Percentiles rank a stretch among this genome's conserved stretches.
phyloP scores from a whole-genome alignment of 768 basidiomycete species.

The Tephrocybe sp. region DNA sequence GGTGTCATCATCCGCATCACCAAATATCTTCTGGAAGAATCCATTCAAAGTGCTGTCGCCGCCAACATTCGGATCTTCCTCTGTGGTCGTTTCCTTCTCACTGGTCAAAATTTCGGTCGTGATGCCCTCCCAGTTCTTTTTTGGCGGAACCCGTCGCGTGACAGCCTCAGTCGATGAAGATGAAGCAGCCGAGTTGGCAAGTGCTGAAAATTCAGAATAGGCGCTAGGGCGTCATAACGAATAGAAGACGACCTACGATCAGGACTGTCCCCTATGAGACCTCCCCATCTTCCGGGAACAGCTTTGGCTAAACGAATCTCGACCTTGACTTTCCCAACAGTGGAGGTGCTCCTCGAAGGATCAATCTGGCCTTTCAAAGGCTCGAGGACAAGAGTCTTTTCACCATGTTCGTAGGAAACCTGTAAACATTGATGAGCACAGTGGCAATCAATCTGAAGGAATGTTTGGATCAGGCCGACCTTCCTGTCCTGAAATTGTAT shows the following conservation, averaged over 20 bases:
- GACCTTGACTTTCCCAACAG: constrained; percentile 84
- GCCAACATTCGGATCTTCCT: constrained; percentile 87
- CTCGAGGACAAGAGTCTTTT: constrained; percentile 68
- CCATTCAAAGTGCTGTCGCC: constrained; percentile 85
- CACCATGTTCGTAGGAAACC: constrained; percentile 67
- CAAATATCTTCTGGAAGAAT: constrained; percentile 91
- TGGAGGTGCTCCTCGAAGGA: constrained; percentile 56
- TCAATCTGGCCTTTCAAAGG: constrained; percentile 86
- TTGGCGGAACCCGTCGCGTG: constrained; percentile 28
- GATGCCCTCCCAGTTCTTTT: constrained; percentile 91
- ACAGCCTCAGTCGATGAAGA: constrained; percentile 30
- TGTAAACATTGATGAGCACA: constrained; percentile 20
- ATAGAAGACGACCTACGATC: constrained; percentile 55
- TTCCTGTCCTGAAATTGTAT: constrained; percentile 66
- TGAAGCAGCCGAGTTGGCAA: constrained; percentile 31
- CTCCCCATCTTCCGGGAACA: constrained; percentile 69
- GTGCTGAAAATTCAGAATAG: constrained; percentile 19
- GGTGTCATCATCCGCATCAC: constrained; percentile 90
- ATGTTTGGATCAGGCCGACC: constrained; percentile 35
- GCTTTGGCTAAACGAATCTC: constrained; percentile 80
- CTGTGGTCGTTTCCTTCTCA: constrained; percentile 68
- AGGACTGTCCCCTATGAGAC: constrained; percentile 70
- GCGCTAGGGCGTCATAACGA: neutral
- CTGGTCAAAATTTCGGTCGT: constrained; percentile 62
- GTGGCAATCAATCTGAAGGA: neutral